Percentiles rank a stretch among this genome's conserved stretches.
These are phyloP conservation scores for Trichoderma sp. DNA, from an alignment of 2,329 filamentous ascomycete genomes.

Conservation along the genomic window DNA sequence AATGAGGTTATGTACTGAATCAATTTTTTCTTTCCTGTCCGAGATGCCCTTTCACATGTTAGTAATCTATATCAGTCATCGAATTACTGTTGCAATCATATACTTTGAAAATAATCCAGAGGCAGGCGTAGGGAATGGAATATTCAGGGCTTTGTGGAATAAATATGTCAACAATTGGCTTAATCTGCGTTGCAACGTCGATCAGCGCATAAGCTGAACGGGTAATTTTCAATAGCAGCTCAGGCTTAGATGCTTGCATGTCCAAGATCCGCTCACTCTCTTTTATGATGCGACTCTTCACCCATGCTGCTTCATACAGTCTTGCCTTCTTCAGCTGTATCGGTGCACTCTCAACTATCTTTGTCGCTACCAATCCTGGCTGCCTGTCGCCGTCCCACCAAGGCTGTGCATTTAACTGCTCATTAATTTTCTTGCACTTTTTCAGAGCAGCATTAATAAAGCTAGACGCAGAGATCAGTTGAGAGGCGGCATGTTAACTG, in stretches of 20 bases:
- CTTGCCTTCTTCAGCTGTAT: not conserved
- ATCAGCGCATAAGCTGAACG: not conserved
- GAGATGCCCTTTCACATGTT: too few species aligned
- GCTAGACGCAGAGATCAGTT: conserved; percentile 26
- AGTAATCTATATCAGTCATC: not conserved
- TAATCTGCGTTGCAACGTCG: not conserved
- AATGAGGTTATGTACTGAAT: too few species aligned
- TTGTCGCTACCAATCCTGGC: not conserved
- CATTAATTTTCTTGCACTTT: too few species aligned
- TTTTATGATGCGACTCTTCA: not conserved
- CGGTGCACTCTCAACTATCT: not conserved
- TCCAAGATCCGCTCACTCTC: not conserved
- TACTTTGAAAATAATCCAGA: not conserved
- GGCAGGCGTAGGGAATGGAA: not conserved
- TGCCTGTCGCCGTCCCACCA: not conserved
- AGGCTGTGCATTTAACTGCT: not conserved
- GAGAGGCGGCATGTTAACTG: too few species aligned
- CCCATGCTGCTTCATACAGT: not conserved
- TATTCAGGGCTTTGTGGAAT: not conserved
- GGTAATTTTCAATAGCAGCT: not conserved
- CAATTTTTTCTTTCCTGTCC: too few species aligned
- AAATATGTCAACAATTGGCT: not conserved
- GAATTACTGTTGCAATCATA: not conserved
- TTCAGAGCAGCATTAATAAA: too few species aligned
- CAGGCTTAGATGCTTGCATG: not conserved